Evolutionary conservation across 352 stramenopile species (phyloP), one percentile per base, ranked within the genome.

Genomic region (Thalassiosira exigua): DNA sequence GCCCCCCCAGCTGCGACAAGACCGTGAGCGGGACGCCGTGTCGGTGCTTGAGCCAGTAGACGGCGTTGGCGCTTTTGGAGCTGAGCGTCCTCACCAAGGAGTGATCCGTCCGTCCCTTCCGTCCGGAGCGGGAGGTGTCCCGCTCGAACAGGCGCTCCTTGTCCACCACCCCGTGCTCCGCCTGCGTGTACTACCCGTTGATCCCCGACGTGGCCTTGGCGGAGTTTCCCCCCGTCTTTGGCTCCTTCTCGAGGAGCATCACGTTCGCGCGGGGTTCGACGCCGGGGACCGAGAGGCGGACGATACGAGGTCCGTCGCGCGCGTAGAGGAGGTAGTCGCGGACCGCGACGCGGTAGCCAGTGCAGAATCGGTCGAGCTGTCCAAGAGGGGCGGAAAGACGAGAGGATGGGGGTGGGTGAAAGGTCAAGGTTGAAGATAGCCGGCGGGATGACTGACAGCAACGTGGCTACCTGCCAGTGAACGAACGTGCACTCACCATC

Each of bases 171-270:
- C 48, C 48, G 27, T 50, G n/a, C 50, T 69, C 62, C 4, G 71
- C 71, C 42, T 80, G 71, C 4, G 53, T 81, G 41, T 92, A 58
- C 69, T 60, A 79, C 4, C 62, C 81, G 73, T 88, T 88, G 41
- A 88, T 88, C 4, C 81, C 81, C 30, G 68, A 82, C 24, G 69
- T 83, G n/a, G 81, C 81, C 53, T 88, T 88, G 17, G 68, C 77
- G 24, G 48, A 74, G 56, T 88, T 88, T 12, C 81, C 81, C 7
- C 81, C 81, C 11, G 75, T 70, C 19, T 67, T 64, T 5, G 61
- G 22, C 52, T 88, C 81, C 42, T 88, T 88, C 64, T 88, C 81
- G 0, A 88, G 21, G 11, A 88, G 33, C 5, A 81, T 62, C 1
- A 88, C 81, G 2, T 59, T 73, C 22, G 66, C 81, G 58, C 76